Evolutionary conservation across 108 stramenopile species (phyloP), one percentile per base, ranked within the genome.

Genomic region (Seminavis robusta): DNA sequence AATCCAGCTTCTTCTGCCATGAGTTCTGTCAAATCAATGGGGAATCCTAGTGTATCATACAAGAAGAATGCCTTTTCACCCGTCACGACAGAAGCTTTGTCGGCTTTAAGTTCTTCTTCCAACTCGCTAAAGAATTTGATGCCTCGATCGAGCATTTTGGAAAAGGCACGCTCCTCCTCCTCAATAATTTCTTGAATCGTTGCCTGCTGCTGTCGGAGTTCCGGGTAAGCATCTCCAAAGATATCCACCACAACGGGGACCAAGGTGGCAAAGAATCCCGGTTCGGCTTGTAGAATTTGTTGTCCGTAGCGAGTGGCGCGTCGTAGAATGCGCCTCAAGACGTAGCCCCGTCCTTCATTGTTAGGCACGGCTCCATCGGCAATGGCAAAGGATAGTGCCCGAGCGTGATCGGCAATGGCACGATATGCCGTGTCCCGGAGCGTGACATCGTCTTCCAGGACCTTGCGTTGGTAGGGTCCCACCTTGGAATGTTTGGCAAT

Each of bases 281-380:
- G 90, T 52, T 86, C 79, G 53, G 83, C 87, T 45, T 92, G 83
- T 47, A 99, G 67, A 56, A 95, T 84, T 67, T 98, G 93, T 69
- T 94, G 90, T 33, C 98, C 98, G 69, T 98, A 98, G 36, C 98
- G 60, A n/a, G 95, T 88, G 29, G 97, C 98, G 43, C 97, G 85
- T 42, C 97, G 91, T 48, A 98, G 55, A 47, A 98, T 81, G 37
- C 98, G 85, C 26, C 98, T 61, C 41, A 99, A 65, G 4, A 98
- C 98, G 69, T 99, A 98, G 4, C 98, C 98, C 30, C 98, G 69
- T 13, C 98, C 98, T 56, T 97, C 97, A 69, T 95, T 97, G 57
- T 78, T 92, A 4, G 97, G 97, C 29, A 91, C 83, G 20, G 92
- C 95, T 4, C 98, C 98, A 76, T 99, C 98, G 17, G 97, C 91